These are phyloP conservation scores for Aspergillus intermedius DNA, from an alignment of 2,329 filamentous ascomycete genomes.

Conservation along the genomic window DNA sequence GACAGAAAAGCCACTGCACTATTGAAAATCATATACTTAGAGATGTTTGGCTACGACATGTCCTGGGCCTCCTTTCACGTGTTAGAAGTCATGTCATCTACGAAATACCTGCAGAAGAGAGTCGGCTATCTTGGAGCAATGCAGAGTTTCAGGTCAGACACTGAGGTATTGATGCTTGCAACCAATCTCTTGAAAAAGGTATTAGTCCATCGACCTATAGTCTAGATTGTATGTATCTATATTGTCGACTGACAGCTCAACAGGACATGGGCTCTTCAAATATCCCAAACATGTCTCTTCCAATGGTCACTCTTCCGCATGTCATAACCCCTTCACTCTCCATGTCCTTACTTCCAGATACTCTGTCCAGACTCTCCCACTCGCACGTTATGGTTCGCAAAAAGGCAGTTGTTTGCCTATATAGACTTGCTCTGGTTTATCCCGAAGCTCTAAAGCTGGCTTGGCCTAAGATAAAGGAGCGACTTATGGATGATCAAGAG, in stretches of 20 bases:
- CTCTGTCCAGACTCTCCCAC: conserved; percentile 80
- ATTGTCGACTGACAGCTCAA: conserved; percentile 9
- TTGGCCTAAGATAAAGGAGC: conserved; percentile 96
- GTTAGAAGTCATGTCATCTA: conserved; percentile 95
- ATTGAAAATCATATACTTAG: conserved; percentile 91
- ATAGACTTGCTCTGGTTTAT: conserved; percentile 89
- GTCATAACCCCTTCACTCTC: conserved; percentile 89
- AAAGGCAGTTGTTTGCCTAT: conserved; percentile 92
- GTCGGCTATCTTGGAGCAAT: conserved; percentile 92
- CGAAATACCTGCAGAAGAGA: conserved; percentile 90
- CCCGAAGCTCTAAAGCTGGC: conserved; percentile 86
- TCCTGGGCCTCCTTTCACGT: conserved; percentile 99
- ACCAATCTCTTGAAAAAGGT: conserved; percentile 96
- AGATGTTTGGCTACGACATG: conserved; percentile 99
- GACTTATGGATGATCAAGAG: conserved; percentile 80
- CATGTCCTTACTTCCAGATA: conserved; percentile 77
- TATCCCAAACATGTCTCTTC: conserved; percentile 73
- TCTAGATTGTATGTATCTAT: conserved; percentile 1
- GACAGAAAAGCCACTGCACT: conserved; percentile 95
- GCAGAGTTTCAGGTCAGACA: conserved; percentile 91
- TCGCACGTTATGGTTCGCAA: conserved; percentile 81
- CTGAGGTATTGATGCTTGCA: conserved; percentile 93
- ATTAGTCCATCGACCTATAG: not conserved
- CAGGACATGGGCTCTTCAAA: conserved; percentile 58
- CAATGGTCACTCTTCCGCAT: conserved; percentile 85